Evolutionary conservation across 768 basidiomycete species (phyloP).

Genomic region (Russula brevipes): DNA sequence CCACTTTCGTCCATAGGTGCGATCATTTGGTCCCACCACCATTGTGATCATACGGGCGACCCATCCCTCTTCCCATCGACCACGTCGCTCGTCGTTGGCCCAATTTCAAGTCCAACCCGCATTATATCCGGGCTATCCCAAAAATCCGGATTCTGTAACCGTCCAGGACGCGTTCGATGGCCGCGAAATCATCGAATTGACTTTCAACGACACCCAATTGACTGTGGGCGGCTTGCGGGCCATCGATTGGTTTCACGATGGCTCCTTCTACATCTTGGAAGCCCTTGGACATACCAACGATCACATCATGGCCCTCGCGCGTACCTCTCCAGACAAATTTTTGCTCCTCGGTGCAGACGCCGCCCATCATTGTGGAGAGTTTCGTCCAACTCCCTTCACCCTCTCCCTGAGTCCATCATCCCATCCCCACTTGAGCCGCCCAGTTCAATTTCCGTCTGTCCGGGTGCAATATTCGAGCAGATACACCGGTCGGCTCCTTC

Average conservation of each 20-base stretch:
- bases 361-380: not conserved
- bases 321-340: not conserved
- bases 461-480: not conserved
- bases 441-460: not conserved
- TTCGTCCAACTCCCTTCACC: not conserved
- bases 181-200: not conserved
- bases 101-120: not conserved
- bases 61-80: not conserved
- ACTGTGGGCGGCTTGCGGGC: not conserved
- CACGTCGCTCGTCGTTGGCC: not conserved
- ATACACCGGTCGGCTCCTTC: not conserved
- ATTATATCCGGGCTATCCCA: not conserved
- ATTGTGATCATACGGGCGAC: not conserved
- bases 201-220: no score
- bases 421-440: not conserved
- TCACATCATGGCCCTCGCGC: not conserved
- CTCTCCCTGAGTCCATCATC: no score
- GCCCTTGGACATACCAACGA: not conserved
- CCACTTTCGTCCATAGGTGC: not conserved
- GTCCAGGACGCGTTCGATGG: not conserved
- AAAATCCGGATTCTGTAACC: not conserved
- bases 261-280: not conserved
- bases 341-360: not conserved
- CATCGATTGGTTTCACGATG: not conserved
- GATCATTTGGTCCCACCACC: constrained; percentile 7